Base-by-base conservation (phyloP, 2,329 filamentous ascomycete genomes). In the Paecilomyces formosus region DNA sequence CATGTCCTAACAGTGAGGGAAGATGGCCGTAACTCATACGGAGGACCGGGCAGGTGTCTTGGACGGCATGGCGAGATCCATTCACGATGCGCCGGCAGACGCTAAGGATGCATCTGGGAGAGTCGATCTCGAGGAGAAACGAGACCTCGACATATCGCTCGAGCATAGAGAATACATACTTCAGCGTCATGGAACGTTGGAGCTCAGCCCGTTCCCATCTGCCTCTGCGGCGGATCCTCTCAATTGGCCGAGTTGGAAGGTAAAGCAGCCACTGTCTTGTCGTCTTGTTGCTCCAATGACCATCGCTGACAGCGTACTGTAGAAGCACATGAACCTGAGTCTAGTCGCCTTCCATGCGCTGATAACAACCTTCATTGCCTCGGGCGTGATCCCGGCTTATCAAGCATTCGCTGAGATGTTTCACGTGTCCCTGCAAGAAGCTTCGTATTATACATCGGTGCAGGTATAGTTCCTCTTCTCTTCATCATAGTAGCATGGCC, bases 331-430 rank as follows among this genome's bases (percentile, higher is more conserved):
- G 58, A 81, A 84, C 58, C 70, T 85, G 1, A 57, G 77, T 7
- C 74, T 84, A 21, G 80, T 85, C 12, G 79, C 81, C 1, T 81
- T 82, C 64, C 80, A 84, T 60, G 79, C 81, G 35, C 79, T 79
- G 70, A 84, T 84, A 78, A 74, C 77, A 31, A 81, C 79, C 1
- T 83, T 84, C 60, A 81, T 75, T 5, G 80, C 81, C 1, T 76
- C 81, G 0, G 72, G 77, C 2, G 82, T 85, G 58, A 80, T 82
- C 59, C 79, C 81, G 1, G 81, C 79, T 9, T 85, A 80, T 64
- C 76, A 78, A 56, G 70, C 75, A 13, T 84, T 85, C 35, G 74
- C 81, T 8, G 68, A 71, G 39, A 81, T 84, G 52, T 69, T 84
- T 0, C 70, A 69, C 18, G 74, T 80, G 28, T 76, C 72, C 22